phyloP scores from a whole-genome alignment of 495 filamentous ascomycete genomes.

The Penicillium alfredii region DNA sequence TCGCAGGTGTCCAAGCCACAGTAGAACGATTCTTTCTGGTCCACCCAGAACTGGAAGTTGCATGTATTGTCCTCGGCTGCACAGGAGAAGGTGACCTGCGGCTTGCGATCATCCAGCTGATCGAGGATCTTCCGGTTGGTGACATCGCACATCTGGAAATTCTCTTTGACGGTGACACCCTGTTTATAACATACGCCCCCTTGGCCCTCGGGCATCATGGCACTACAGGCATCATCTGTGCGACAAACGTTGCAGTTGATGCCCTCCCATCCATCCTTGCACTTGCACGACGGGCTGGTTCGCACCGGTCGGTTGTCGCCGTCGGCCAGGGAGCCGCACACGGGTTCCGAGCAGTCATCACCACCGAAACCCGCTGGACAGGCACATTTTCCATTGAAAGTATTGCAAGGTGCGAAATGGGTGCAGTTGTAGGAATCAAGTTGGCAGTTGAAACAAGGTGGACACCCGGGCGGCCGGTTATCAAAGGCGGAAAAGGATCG shows the following conservation, averaged over 20 bases:
- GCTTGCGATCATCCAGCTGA: constrained; percentile 72
- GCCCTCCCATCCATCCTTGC: constrained; percentile 92
- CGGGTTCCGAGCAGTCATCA: constrained; percentile 80
- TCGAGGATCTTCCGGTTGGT: constrained; percentile 90
- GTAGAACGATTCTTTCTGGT: constrained; percentile 90
- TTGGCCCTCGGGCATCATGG: constrained; percentile 71
- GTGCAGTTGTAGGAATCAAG: constrained; percentile 83
- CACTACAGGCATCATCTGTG: constrained; percentile 72
- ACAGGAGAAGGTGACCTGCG: constrained; percentile 92
- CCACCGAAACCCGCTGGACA: constrained; percentile 91
- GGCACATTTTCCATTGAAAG: constrained; percentile 80
- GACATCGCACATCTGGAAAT: constrained; percentile 96
- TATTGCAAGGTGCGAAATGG: constrained; percentile 81
- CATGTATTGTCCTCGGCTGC: constrained; percentile 66
- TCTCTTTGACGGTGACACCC: constrained; percentile 84
- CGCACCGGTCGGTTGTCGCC: constrained; percentile 68
- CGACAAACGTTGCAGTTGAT: constrained; percentile 98
- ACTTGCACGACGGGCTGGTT: constrained; percentile 64
- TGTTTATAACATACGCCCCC: constrained; percentile 88
- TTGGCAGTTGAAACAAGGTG: constrained; percentile 92
- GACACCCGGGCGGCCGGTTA: constrained; percentile 55
- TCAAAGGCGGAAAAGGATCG: constrained; percentile 46
- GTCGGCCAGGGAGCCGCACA: constrained; percentile 83
- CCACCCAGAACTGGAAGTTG: constrained; percentile 98
- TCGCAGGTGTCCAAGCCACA: constrained; percentile 78